Evolutionary conservation across 1,284 basidiomycete species (phyloP), one percentile per base, ranked within the genome.

Genomic region (Boletus mariae): DNA sequence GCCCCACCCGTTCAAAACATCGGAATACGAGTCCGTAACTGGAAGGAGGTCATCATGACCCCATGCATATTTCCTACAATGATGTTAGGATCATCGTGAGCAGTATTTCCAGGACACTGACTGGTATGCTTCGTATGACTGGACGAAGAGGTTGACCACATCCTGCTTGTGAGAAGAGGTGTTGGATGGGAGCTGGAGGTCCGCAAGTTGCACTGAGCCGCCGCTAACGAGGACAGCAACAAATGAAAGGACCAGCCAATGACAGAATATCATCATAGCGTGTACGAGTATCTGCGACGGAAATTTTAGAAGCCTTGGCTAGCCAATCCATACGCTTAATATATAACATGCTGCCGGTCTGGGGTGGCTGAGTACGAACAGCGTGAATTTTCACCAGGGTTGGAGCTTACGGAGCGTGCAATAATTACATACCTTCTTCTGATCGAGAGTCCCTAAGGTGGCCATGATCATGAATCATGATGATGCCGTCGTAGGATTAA

Each of bases 1-100:
- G 26, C 84, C 85, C 84, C 85, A 89, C 12, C 86, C 86, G 63
- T 85, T 84, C n/a, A 78, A 78, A 35, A 68, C 73, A 59, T 89
- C 83, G 6, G 64, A 66, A 57, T 75, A 82, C 2, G 74, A 69
- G 61, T 75, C 58, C 17, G 71, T 75, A 8, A 84, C 59, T 0
- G 84, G 85, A 7, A 71, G 70, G 23, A 88, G 67, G 52, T 86
- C 80, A 52, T 88, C 86, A 59, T 86, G 82, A 3, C 82, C 80
- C 64, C 76, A 85, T 0, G 86, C 85, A 57, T 78, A 77, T 46
- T 77, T 57, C 62, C 85, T 87, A 52, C 17, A 5, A 12, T 4
- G 6, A 52, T 0, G 11, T 53, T 29, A 54, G 38, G 23, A 53
- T 15, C n/a, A 12, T 9, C 28, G 23, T 29, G 13, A 32, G 26